A percentile compares a stretch with the other conserved stretches of the same genome.
Evolutionary conservation across 768 basidiomycete species (phyloP).

Genomic region (Russula dissimulans): DNA sequence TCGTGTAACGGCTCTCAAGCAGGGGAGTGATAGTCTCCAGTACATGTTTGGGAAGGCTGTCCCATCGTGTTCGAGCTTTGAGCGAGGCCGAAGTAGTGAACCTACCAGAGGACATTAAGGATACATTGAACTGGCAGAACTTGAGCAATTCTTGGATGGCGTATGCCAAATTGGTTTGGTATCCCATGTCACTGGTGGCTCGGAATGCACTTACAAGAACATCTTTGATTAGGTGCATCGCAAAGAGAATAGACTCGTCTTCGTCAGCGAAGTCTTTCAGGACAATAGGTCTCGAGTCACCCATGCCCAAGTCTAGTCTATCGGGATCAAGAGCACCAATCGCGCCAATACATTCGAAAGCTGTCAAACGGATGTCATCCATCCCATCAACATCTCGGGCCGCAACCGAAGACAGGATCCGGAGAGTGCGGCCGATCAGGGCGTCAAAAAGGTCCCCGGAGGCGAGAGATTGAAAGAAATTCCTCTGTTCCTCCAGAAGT

Average conservation of each 20-base stretch:
- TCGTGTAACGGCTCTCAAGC: constrained; percentile 53
- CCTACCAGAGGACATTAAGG: constrained; percentile 50
- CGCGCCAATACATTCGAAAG: constrained; percentile 86
- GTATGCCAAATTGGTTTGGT: constrained; percentile 83
- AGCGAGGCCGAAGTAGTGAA: constrained; percentile 41
- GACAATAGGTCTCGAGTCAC: constrained; percentile 60
- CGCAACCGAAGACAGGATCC: constrained; percentile 56
- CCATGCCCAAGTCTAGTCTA: constrained; percentile 59
- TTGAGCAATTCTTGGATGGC: constrained; percentile 85
- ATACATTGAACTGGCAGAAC: constrained; percentile 78
- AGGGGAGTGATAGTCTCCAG: constrained; percentile 81
- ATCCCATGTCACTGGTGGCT: constrained; percentile 87
- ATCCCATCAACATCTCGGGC: constrained; percentile 71
- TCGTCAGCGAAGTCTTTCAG: constrained; percentile 75
- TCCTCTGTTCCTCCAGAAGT: constrained; percentile 45
- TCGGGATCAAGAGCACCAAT: constrained; percentile 95
- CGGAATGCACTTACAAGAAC: constrained; percentile 85
- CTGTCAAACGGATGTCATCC: constrained; percentile 55
- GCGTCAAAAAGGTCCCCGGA: constrained; percentile 86
- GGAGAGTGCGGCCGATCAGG: constrained; percentile 56
- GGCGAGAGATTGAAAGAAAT: constrained; percentile 51
- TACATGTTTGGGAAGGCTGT: constrained; percentile 67
- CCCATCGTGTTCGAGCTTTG: constrained; percentile 73
- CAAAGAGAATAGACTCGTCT: constrained; percentile 68
- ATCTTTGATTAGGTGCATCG: constrained; percentile 75